Base-by-base conservation (phyloP, 2,329 filamentous ascomycete species). In the Sphaerostilbella broomeana region DNA sequence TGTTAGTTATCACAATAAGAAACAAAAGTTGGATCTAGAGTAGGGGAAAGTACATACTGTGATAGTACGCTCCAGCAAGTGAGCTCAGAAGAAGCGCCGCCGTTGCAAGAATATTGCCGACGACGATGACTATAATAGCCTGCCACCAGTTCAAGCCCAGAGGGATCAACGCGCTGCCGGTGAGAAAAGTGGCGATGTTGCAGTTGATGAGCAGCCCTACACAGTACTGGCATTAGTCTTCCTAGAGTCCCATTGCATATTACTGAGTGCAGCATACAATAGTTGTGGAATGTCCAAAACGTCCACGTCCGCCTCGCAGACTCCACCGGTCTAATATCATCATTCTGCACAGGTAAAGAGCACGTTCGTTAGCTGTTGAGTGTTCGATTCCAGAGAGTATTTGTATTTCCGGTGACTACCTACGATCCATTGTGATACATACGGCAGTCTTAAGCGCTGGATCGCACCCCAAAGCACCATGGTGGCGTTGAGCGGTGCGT, bases 301-400 rank as follows among this genome's bases (percentile, higher is more conserved):
- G 54, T 59, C 67, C 65, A 72, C 5, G 64, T 70, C 12, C 65
- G 57, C 29, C 65, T 56, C 29, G 49, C 59, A 2, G 57, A 50
- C 42, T 68, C 66, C 19, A 70, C 62, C 8, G 69, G 70, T 3
- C 68, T 65, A 40, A 73, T 68, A 48, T 74, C 70, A 45, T 73
- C 62, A 49, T 73, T 73, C 61, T 64, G 27, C 22, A 6, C 13
- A 11, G 4, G 32, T 12, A 29, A 10, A 24, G n/a, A 18, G n/a
- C n/a, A n/a, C n/a, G n/a, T n/a, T n/a, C n/a, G n/a, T n/a, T n/a
- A n/a, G n/a, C n/a, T n/a, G n/a, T n/a, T n/a, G n/a, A n/a, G n/a
- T n/a, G n/a, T n/a, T n/a, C n/a, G n/a, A n/a, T n/a, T n/a, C n/a
- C n/a, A n/a, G n/a, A n/a, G n/a, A n/a, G n/a, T n/a, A n/a, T n/a